These are phyloP conservation scores for Epicoccum sorghinum DNA, from an alignment of 2,329 filamentous ascomycete genomes.

Conservation along the genomic window DNA sequence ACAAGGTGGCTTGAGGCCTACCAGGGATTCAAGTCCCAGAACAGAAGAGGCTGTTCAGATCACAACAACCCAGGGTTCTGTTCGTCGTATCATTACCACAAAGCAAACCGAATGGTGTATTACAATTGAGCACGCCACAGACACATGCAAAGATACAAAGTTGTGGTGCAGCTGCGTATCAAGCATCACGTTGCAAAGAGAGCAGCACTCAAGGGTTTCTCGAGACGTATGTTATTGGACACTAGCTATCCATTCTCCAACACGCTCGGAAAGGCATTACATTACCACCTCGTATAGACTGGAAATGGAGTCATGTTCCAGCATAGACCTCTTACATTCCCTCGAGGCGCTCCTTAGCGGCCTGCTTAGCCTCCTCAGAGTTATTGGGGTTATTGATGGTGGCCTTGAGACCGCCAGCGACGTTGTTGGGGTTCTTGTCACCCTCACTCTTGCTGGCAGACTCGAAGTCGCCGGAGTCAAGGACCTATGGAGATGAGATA, in stretches of 20 bases:
- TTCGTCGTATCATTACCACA: too few relatives aligned
- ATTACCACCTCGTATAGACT: background rate
- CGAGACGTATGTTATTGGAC: background rate
- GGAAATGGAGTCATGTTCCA: background rate
- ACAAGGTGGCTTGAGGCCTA: too few relatives aligned
- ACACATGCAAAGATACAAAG: too few relatives aligned
- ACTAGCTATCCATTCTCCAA: background rate
- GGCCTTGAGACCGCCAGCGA: slow-evolving; percentile 46
- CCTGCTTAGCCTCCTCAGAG: slow-evolving; percentile 62
- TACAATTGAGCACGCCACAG: too few relatives aligned
- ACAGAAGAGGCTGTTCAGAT: background rate
- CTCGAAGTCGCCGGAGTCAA: slow-evolving; percentile 27
- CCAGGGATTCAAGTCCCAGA: background rate
- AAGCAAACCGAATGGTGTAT: too few relatives aligned
- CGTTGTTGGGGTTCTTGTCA: slow-evolving; percentile 62
- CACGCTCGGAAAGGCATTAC: background rate
- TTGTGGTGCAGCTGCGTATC: too few relatives aligned
- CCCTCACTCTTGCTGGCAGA: slow-evolving; percentile 16
- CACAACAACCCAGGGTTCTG: too few relatives aligned
- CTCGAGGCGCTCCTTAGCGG: slow-evolving; percentile 59
- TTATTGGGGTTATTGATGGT: slow-evolving; percentile 64
- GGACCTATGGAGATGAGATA: background rate
- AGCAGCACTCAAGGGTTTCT: background rate
- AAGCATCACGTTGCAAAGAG: background rate
- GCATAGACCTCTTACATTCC: slow-evolving; percentile 22